A percentile compares a stretch with the other conserved stretches of the same genome.
These are phyloP conservation scores for Venturia carpophila DNA, from an alignment of 2,329 filamentous ascomycete species.

Conservation along the genomic window DNA sequence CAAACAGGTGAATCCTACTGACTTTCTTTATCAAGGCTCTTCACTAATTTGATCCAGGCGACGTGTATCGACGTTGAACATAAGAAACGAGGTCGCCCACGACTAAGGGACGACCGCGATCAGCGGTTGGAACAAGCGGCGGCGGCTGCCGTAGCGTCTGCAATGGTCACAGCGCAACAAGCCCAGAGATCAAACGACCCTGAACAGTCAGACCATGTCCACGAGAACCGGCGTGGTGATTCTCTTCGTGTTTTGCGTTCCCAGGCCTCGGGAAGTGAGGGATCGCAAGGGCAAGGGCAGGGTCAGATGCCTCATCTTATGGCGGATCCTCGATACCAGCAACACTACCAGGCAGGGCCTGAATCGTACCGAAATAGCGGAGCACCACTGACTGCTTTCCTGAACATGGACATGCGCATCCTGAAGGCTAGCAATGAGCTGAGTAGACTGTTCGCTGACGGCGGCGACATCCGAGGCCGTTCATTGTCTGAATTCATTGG, in stretches of 20 bases:
- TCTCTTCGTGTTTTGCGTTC: slow-evolving; percentile 16
- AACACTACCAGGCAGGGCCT: slow-evolving; percentile 22
- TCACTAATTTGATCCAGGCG: slow-evolving; percentile 44
- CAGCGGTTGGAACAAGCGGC: slow-evolving; percentile 17
- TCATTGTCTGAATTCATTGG: slow-evolving; percentile 39
- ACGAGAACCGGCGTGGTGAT: slow-evolving; percentile 12
- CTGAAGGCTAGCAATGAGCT: slow-evolving; percentile 40
- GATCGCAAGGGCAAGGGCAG: slow-evolving; percentile 8
- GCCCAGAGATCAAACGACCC: background rate
- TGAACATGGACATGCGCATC: slow-evolving; percentile 42
- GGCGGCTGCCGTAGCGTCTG: slow-evolving; percentile 11
- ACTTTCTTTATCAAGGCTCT: background rate
- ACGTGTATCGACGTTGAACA: slow-evolving; percentile 76
- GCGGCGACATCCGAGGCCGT: slow-evolving; percentile 32
- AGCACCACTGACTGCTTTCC: slow-evolving; percentile 29
- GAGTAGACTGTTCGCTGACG: slow-evolving; percentile 35
- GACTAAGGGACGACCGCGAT: slow-evolving; percentile 57
- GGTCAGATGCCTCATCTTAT: slow-evolving; percentile 16
- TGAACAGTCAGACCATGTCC: background rate
- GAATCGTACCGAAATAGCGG: slow-evolving; percentile 21
- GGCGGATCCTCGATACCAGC: slow-evolving; percentile 19
- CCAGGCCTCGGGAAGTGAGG: slow-evolving; percentile 7
- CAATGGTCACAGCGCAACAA: background rate
- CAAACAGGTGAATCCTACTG: slow-evolving; percentile 47
- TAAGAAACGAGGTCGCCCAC: slow-evolving; percentile 73